These are phyloP conservation scores for Naganishia randhawae DNA, from an alignment of 768 basidiomycete genomes.

Conservation along the genomic window DNA sequence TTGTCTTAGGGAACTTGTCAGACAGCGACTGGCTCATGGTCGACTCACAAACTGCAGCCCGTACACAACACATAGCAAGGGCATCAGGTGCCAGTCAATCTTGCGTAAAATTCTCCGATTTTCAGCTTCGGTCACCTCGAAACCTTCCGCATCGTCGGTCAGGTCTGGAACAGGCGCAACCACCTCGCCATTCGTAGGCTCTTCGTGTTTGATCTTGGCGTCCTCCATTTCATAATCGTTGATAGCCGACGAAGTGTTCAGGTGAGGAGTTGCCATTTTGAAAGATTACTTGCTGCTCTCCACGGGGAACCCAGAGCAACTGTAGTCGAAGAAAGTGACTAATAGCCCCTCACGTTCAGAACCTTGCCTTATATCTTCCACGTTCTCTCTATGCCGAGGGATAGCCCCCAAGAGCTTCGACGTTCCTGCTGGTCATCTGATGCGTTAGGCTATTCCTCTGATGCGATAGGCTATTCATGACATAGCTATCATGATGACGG, in stretches of 20 bases:
- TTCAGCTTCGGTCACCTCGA: slow-evolving; percentile 22
- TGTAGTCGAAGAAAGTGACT: not conserved
- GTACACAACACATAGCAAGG: slow-evolving; percentile 29
- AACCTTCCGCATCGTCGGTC: not conserved
- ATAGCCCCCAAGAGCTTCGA: not conserved
- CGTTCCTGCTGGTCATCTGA: not conserved
- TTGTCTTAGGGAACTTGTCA: too few relatives aligned
- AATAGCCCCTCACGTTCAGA: too few relatives aligned
- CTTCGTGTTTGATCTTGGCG: not conserved
- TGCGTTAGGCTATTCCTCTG: not conserved
- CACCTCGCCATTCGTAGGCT: not conserved
- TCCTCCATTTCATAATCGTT: slow-evolving; percentile 5
- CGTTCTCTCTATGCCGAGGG: not conserved
- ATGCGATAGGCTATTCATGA: not conserved
- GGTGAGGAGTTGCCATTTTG: not conserved
- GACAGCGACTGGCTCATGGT: not conserved
- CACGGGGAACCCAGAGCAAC: not conserved
- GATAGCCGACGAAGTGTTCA: not conserved
- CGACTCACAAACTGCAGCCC: slow-evolving; percentile 30
- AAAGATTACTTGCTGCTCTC: not conserved
- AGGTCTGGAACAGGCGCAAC: not conserved
- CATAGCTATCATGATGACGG: not conserved
- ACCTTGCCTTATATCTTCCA: not conserved
- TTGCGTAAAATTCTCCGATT: slow-evolving; percentile 28
- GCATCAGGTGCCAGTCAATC: slow-evolving; percentile 33